These are phyloP conservation scores for Fusarium scirpi DNA, from an alignment of 2,329 filamentous ascomycete species.

Conservation along the genomic window DNA sequence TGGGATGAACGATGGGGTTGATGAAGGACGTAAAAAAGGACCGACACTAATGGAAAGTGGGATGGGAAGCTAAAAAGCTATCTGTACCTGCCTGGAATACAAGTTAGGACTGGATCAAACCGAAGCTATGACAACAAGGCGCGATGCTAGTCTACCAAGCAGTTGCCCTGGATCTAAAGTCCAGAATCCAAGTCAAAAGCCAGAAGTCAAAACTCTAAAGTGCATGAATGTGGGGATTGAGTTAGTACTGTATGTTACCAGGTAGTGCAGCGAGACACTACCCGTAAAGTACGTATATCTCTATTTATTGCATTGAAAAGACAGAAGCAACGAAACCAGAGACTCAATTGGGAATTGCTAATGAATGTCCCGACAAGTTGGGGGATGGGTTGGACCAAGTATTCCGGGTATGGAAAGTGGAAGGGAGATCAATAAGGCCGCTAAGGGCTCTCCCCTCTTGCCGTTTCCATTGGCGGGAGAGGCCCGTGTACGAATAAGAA, in stretches of 20 bases:
- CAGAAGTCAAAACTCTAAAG: not conserved
- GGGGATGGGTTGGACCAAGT: slow-evolving; percentile 13
- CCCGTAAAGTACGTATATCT: not conserved
- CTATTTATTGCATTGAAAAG: not conserved
- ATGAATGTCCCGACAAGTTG: slow-evolving; percentile 18
- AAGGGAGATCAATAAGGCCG: slow-evolving; percentile 42
- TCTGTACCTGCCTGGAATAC: not conserved
- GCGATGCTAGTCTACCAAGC: slow-evolving; percentile 30
- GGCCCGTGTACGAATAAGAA: slow-evolving; percentile 24
- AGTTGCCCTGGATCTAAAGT: slow-evolving; percentile 25
- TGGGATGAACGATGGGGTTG: slow-evolving; percentile 18
- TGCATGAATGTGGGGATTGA: not conserved
- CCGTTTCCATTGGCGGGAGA: slow-evolving; percentile 29
- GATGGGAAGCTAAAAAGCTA: slow-evolving; percentile 18
- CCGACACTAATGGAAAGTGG: slow-evolving; percentile 36
- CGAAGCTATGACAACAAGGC: slow-evolving; percentile 36
- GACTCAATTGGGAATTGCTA: slow-evolving; percentile 21
- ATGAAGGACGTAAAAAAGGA: slow-evolving; percentile 31
- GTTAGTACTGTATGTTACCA: not conserved
- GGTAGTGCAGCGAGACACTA: not conserved
- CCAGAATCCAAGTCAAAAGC: slow-evolving; percentile 11
- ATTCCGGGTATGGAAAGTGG: slow-evolving; percentile 29
- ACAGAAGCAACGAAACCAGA: slow-evolving; percentile 7
- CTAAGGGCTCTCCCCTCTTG: slow-evolving; percentile 38
- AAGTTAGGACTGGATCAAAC: slow-evolving; percentile 8